phyloP scores from a whole-genome alignment of 2,329 filamentous ascomycete species.

The Talaromyces marneffei region DNA sequence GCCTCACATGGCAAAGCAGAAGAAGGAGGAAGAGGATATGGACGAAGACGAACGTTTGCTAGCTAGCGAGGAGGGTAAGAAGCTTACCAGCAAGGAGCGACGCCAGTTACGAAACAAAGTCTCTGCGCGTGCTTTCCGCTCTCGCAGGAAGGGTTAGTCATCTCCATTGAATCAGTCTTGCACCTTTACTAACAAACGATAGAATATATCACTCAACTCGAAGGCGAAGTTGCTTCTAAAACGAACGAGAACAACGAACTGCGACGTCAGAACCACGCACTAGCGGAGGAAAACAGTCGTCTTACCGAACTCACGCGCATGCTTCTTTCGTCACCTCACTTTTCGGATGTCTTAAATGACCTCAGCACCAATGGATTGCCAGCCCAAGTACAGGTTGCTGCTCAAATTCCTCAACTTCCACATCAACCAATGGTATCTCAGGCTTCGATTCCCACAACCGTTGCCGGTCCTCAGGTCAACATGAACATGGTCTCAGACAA shows the following conservation, averaged over 20 bases:
- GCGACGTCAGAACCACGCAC: constrained; percentile 70
- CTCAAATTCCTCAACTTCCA: constrained; percentile 29
- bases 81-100: constrained; percentile 95
- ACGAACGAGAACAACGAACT: constrained; percentile 77
- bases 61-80: constrained; percentile 97
- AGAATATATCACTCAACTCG: constrained; percentile 97
- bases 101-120: constrained; percentile 98
- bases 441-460: constrained; percentile 41
- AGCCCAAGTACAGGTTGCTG: constrained; percentile 29
- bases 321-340: constrained; percentile 73
- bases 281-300: constrained; percentile 80
- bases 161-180: too few species aligned
- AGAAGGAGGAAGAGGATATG: constrained; percentile 98
- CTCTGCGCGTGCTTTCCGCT: constrained; percentile 93
- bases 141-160: constrained; percentile 83
- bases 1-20: constrained; percentile 65
- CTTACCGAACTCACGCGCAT: constrained; percentile 72
- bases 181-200: constrained; percentile 7
- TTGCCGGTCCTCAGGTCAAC: constrained; percentile 58
- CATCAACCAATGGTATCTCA: constrained; percentile 39
- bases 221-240: constrained; percentile 79
- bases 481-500: constrained; percentile 81
- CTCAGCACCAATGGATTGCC: constrained; percentile 56
- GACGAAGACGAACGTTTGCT: constrained; percentile 92
- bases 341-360: constrained; percentile 72